Percentiles rank a stretch among this genome's conserved stretches.
Conservation (phyloP, 1,284 basidiomycete genomes). For the Apiotrichum domesticum region DNA sequence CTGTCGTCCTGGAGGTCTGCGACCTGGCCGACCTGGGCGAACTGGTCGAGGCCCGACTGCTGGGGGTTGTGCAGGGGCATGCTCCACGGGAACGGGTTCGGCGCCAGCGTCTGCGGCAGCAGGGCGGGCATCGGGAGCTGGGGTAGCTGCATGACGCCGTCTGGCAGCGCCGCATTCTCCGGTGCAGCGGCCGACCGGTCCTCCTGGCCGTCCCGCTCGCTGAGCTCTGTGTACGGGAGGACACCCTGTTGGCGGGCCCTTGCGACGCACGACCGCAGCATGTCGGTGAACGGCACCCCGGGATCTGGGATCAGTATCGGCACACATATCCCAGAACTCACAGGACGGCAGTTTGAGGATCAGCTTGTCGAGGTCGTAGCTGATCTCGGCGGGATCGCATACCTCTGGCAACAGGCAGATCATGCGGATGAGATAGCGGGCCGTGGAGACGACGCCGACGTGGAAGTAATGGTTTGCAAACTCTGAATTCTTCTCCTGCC, state of each 20-base stretch:
- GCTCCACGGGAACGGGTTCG: slow-evolving; percentile 17
- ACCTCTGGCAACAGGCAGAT: slow-evolving; percentile 12
- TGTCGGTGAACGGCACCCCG: slow-evolving; percentile 5
- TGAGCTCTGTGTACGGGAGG: slow-evolving; percentile 6
- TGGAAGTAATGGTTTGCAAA: slow-evolving; percentile 11
- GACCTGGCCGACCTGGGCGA: background rate
- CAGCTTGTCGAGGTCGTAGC: slow-evolving; percentile 14
- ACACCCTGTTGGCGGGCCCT: slow-evolving; percentile 6
- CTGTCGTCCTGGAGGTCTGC: background rate
- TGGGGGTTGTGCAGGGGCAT: slow-evolving; percentile 11
- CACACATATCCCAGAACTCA: background rate
- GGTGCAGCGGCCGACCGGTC: background rate
- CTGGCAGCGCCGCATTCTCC: too few species aligned
- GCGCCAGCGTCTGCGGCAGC: background rate
- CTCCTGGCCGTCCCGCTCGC: background rate
- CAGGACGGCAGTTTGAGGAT: slow-evolving; percentile 7
- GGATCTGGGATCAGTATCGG: background rate
- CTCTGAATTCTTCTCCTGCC: slow-evolving; percentile 7
- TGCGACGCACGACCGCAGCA: slow-evolving; percentile 1
- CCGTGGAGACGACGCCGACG: slow-evolving; percentile 14
- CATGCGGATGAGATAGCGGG: slow-evolving; percentile 17
- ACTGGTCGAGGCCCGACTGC: background rate
- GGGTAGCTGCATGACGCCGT: background rate
- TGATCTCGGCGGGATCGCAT: slow-evolving; percentile 11
- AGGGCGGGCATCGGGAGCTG: background rate